These are phyloP conservation scores for Pichia sp. DNA, from an alignment of 1,139 yeast genomes.

Conservation along the genomic window DNA sequence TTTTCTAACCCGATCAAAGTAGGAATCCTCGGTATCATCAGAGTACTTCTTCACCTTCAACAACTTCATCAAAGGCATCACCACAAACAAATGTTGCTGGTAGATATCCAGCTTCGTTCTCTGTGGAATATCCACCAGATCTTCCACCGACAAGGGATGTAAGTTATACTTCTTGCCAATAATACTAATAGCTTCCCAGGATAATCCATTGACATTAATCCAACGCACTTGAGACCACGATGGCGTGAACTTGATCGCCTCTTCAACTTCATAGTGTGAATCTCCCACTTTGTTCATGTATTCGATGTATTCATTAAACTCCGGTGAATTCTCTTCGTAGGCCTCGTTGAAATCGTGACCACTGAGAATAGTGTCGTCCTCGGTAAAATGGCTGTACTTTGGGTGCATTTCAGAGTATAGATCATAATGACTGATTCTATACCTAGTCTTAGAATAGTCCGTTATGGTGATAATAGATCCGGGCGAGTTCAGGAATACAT, in stretches of 20 bases:
- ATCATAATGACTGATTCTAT: slow-evolving; percentile 34
- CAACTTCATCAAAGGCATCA: slow-evolving; percentile 42
- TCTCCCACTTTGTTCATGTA: slow-evolving; percentile 19
- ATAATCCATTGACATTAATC: slow-evolving; percentile 48
- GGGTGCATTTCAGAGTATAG: slow-evolving; percentile 24
- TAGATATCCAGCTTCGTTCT: slow-evolving; percentile 47
- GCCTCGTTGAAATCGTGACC: slow-evolving; percentile 9
- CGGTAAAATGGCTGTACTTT: slow-evolving; percentile 9
- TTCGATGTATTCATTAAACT: slow-evolving; percentile 10
- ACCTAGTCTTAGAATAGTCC: slow-evolving; percentile 37
- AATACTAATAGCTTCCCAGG: slow-evolving; percentile 50
- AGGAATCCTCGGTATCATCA: slow-evolving; percentile 4
- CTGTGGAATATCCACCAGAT: slow-evolving; percentile 52
- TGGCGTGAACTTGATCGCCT: slow-evolving; percentile 28
- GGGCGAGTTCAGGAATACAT: slow-evolving; percentile 38
- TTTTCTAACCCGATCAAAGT: slow-evolving; percentile 3
- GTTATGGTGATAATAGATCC: slow-evolving; percentile 29
- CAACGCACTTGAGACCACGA: slow-evolving; percentile 44
- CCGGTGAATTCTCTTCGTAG: slow-evolving; percentile 4
- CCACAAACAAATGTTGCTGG: slow-evolving; percentile 41
- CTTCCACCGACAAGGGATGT: slow-evolving; percentile 47
- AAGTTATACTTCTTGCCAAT: slow-evolving; percentile 36
- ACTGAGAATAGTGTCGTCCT: slow-evolving; percentile 11
- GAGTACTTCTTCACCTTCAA: slow-evolving; percentile 23
- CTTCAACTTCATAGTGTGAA: slow-evolving; percentile 21